Percentiles rank a stretch among this genome's conserved stretches.
phyloP scores from a whole-genome alignment of 176 grass and related monocot genomes.

The Oryza nivara region DNA sequence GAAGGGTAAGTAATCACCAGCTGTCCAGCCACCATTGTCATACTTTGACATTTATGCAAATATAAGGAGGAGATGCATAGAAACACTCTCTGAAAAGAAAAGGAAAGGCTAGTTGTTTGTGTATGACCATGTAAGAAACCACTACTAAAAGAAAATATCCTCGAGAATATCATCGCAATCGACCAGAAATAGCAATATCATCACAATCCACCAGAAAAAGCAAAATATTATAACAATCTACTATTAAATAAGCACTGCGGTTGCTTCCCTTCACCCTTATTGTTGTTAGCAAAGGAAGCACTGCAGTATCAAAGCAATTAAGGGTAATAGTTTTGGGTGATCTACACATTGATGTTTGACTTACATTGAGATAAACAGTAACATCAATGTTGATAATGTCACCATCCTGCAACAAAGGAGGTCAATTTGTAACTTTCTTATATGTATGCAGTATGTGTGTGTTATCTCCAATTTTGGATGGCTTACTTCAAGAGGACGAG shows the following conservation, averaged over 20 bases:
- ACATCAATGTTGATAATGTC: conserved; percentile 99
- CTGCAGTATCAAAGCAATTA: background rate
- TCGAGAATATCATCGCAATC: conserved; percentile 24
- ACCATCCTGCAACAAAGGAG: conserved; percentile 68
- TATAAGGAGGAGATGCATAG: background rate
- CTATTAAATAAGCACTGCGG: background rate
- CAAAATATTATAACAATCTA: too few species aligned
- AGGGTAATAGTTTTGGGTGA: conserved; percentile 16
- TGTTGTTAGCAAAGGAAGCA: background rate
- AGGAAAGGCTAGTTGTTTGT: background rate
- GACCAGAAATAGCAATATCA: background rate
- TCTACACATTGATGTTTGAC: conserved; percentile 27
- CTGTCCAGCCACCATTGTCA: background rate
- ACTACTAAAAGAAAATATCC: conserved; percentile 8
- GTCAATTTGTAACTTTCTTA: conserved; percentile 26
- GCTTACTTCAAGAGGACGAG: conserved; percentile 84
- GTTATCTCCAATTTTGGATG: conserved; percentile 5
- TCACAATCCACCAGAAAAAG: conserved; percentile 11
- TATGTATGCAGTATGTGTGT: background rate
- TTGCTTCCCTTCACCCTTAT: conserved; percentile 8
- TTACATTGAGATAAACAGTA: conserved; percentile 96
- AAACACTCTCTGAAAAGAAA: conserved; percentile 8
- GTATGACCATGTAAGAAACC: conserved; percentile 10
- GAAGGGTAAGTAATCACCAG: background rate
- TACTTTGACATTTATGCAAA: background rate